Conservation (phyloP, 768 basidiomycete genomes). For the Cystofilobasidium macerans region DNA sequence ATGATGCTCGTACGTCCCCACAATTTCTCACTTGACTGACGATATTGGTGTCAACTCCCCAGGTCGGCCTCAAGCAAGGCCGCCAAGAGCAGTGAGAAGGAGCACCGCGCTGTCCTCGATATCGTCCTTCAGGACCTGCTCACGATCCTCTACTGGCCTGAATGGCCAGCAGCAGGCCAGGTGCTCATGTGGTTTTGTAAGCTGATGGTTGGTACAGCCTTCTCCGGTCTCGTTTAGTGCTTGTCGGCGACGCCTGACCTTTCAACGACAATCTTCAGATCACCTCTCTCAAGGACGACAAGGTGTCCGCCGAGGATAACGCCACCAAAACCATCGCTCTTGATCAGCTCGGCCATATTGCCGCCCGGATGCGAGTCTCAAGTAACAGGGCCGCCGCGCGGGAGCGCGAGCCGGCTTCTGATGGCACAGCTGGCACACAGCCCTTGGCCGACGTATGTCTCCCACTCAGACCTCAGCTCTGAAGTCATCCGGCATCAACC, state of each 20-base stretch:
- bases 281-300: slow-evolving; percentile 68
- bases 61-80: slow-evolving; percentile 63
- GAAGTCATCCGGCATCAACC: too few species aligned
- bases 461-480: too few species aligned
- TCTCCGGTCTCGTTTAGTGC: not conserved
- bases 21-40: not conserved
- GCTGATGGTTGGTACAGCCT: slow-evolving; percentile 56
- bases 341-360: slow-evolving; percentile 89
- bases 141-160: slow-evolving; percentile 81
- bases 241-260: not conserved
- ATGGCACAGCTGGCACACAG: too few species aligned
- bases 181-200: slow-evolving; percentile 68
- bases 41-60: not conserved
- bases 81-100: slow-evolving; percentile 85
- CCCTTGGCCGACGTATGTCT: not conserved
- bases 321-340: slow-evolving; percentile 79
- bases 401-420: not conserved
- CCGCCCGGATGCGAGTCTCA: slow-evolving; percentile 41
- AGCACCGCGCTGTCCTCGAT: slow-evolving; percentile 86
- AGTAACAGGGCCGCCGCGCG: not conserved
- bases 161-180: slow-evolving; percentile 88
- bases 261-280: slow-evolving; percentile 45
- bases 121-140: slow-evolving; percentile 79
- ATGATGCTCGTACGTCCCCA: too few species aligned
- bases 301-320: slow-evolving; percentile 59